Conservation (phyloP, 1,284 basidiomycete species). For the Mycosarcoma maydis region DNA sequence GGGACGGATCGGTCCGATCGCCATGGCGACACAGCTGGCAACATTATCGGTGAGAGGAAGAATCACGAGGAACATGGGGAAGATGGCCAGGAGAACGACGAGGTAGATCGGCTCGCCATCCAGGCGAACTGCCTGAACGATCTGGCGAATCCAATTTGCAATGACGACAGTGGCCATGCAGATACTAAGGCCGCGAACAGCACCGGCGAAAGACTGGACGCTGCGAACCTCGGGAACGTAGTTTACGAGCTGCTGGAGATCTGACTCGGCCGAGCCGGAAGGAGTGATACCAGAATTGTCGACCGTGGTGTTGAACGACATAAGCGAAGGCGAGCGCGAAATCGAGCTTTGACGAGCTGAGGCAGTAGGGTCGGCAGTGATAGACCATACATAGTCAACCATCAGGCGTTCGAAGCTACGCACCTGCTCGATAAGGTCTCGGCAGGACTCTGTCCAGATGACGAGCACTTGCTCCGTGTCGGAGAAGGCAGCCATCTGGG, state of each 20-base stretch:
- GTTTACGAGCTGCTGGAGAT: constrained; percentile 14
- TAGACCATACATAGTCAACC: constrained; percentile 79
- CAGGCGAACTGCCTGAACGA: constrained; percentile 24
- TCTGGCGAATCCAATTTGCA: constrained; percentile 26
- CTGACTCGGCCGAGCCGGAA: constrained; percentile 8
- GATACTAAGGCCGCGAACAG: constrained; percentile 22
- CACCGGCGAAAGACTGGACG: constrained; percentile 14
- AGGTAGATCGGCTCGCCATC: constrained; percentile 25
- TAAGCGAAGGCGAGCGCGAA: constrained; percentile 27
- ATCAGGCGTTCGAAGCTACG: constrained; percentile 78
- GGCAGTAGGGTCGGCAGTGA: constrained; percentile 25
- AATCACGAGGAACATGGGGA: constrained; percentile 18
- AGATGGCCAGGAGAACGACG: constrained; percentile 16
- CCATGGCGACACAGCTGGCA: constrained; percentile 68
- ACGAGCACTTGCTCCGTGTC: constrained; percentile 79
- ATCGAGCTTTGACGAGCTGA: constrained; percentile 31
- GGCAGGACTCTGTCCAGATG: constrained; percentile 77
- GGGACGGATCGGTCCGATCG: constrained; percentile 74
- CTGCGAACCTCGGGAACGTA: constrained; percentile 19
- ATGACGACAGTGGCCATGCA: constrained; percentile 26
- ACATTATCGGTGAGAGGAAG: constrained; percentile 73
- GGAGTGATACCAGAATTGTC: constrained; percentile 16
- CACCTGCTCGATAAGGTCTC: constrained; percentile 68
- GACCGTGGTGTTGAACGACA: constrained; percentile 23
- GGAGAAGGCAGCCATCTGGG: constrained; percentile 84